Base-by-base conservation (phyloP, 768 basidiomycete genomes). In the Calocybe cyanea region DNA sequence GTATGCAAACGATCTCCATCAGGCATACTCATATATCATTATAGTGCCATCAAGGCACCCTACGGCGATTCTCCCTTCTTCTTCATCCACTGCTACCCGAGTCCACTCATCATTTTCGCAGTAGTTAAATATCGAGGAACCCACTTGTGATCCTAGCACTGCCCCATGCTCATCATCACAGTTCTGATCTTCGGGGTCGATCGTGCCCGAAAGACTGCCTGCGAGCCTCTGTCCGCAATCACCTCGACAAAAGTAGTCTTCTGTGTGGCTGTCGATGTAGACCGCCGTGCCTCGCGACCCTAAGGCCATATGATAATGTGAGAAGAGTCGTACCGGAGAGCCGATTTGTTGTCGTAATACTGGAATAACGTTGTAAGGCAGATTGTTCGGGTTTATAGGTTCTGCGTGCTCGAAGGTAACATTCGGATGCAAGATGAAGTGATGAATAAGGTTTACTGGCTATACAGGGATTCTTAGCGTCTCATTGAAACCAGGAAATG, bases 391-490 rank as follows among this genome's bases (percentile, higher is more conserved):
- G 32, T 55, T 60, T n/a, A 62, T 54, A 2, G 53, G 53, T 15
- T 50, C 45, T 19, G 49, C 45, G 13, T 50, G 46, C 23, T 58
- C 51, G 54, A 70, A 78, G 5, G 57, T 44, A 2, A 61, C 51
- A 56, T 81, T 77, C 0, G 75, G 72, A 1, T 57, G 58, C 13
- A 87, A 66, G 25, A 70, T 57, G 56, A 74, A 83, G 58, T 81
- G 78, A 52, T 85, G 81, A n/a, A 86, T 67, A 19, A 80, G 62
- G 59, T 87, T 85, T 50, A 80, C 73, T 0, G 83, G 81, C 84
- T 69, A 46, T 3, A 13, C 24, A 19, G 24, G 37, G 11, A 17
- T 25, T 38, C 45, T 33, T 28, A 34, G 33, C 23, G 43, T 30
- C 33, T 6, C 5, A 6, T 28, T 11, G 17, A 4, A 20, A 21